Conservation (phyloP, 2,329 filamentous ascomycete genomes). For the Trichoderma atrobrunneum region DNA sequence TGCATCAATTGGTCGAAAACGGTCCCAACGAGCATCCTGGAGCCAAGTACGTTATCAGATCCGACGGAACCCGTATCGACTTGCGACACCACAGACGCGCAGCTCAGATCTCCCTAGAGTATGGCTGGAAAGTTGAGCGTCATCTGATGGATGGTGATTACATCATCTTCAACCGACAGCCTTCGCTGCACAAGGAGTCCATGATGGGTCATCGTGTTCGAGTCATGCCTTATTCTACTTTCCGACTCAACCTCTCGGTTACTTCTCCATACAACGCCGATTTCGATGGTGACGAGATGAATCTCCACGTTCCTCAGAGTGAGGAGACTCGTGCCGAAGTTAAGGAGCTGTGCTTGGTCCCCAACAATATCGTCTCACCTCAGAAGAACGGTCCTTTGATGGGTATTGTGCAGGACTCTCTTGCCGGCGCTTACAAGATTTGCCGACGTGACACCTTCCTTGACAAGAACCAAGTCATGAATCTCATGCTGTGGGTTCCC, state of each 20-base stretch:
- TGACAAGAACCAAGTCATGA: constrained; percentile 89
- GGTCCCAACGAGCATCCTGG: constrained; percentile 94
- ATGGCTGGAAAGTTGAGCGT: constrained; percentile 98
- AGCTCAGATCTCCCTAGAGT: constrained; percentile 81
- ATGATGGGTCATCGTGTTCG: constrained; percentile 99
- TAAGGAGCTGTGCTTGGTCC: constrained; percentile 94
- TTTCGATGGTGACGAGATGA: constrained; percentile 99
- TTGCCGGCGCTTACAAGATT: constrained; percentile 96
- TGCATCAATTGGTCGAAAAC: constrained; percentile 86
- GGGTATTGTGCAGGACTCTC: constrained; percentile 98
- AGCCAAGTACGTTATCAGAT: constrained; percentile 92
- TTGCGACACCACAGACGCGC: constrained; percentile 88
- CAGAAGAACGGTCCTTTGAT: constrained; percentile 96
- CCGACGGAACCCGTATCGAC: constrained; percentile 91
- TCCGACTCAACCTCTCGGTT: constrained; percentile 94
- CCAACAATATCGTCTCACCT: constrained; percentile 95
- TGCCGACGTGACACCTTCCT: constrained; percentile 90
- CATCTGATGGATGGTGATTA: constrained; percentile 95
- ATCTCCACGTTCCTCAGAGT: constrained; percentile 96
- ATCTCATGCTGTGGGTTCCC: constrained; percentile 94
- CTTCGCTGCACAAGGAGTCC: constrained; percentile 97
- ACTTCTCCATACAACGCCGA: constrained; percentile 99
- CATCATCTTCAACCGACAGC: constrained; percentile 99
- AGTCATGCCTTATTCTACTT: constrained; percentile 99
- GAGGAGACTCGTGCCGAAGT: constrained; percentile 96